These are phyloP conservation scores for Asterophora parasitica DNA, from an alignment of 768 basidiomycete species.

Conservation along the genomic window DNA sequence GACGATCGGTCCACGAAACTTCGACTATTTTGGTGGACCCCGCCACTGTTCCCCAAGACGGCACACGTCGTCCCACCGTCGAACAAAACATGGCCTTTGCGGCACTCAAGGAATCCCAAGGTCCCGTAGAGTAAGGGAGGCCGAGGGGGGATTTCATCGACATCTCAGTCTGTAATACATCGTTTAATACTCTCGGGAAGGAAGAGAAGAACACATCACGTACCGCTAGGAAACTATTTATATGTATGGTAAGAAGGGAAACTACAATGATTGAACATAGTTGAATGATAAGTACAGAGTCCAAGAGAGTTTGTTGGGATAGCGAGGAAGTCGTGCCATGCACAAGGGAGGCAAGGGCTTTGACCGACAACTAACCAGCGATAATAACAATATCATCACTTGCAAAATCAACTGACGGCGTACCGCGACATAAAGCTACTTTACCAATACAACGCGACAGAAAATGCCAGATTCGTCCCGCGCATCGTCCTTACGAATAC, in stretches of 20 bases:
- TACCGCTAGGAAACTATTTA: conserved; percentile 17
- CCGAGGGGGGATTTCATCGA: conserved; percentile 5
- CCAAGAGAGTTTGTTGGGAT: conserved; percentile 4
- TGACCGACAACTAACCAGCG: conserved; percentile 15
- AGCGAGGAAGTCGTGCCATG: neutral
- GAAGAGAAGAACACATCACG: conserved; percentile 18
- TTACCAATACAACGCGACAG: conserved; percentile 49
- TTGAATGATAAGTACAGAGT: conserved; percentile 16
- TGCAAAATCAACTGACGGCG: conserved; percentile 23
- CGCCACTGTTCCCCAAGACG: conserved; percentile 33
- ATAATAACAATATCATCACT: conserved; percentile 15
- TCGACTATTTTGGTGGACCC: conserved; percentile 41
- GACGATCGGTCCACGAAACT: conserved; percentile 28
- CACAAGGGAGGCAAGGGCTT: neutral
- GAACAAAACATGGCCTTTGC: conserved; percentile 87
- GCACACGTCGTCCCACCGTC: conserved; percentile 58
- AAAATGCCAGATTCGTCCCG: conserved; percentile 33
- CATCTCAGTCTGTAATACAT: conserved; percentile 10
- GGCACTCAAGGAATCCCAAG: conserved; percentile 51
- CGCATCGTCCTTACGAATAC: conserved; percentile 16
- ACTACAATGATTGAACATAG: conserved; percentile 19
- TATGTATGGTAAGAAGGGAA: conserved; percentile 14
- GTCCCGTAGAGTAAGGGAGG: conserved; percentile 15
- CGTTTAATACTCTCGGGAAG: conserved; percentile 12
- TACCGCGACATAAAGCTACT: conserved; percentile 43